Percentiles rank a stretch among this genome's conserved stretches.
Evolutionary conservation across 73 alveolate genomes (phyloP).

Genomic region (Stentor coeruleus): DNA sequence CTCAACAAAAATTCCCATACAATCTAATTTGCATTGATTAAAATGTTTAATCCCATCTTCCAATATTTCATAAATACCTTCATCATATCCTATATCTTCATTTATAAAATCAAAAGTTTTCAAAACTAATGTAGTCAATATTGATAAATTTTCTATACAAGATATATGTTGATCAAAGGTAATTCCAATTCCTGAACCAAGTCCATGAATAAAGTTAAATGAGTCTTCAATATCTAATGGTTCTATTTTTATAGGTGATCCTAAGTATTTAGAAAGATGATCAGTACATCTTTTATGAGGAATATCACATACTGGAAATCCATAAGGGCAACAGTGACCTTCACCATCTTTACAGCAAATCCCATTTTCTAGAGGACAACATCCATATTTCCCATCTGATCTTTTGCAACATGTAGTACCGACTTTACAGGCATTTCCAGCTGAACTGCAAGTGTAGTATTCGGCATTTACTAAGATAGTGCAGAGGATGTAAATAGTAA

Average conservation of each 20-base stretch:
- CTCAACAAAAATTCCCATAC: neutral
- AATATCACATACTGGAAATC: neutral
- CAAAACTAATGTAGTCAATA: neutral
- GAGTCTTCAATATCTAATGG: neutral
- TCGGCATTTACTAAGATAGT: no score
- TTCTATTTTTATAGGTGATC: neutral
- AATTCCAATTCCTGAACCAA: neutral
- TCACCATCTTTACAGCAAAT: slow-evolving; percentile 13
- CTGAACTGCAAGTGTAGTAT: neutral
- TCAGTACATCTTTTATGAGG: slow-evolving; percentile 11
- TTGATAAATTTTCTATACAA: neutral
- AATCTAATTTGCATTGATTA: no score
- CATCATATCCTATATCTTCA: neutral
- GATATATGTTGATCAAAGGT: neutral
- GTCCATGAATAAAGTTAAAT: neutral
- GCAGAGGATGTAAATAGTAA: no score
- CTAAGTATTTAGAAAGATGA: neutral
- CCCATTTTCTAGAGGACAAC: slow-evolving; percentile 18
- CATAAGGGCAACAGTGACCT: slow-evolving; percentile 26
- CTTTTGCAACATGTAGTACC: slow-evolving; percentile 11
- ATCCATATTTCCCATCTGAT: neutral
- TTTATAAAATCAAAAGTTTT: no score
- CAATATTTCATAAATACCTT: neutral
- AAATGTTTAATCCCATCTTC: neutral
- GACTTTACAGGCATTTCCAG: slow-evolving; percentile 11